Percentiles rank a stretch among this genome's conserved stretches.
phyloP scores from a whole-genome alignment of 1,284 basidiomycete genomes.

The Moniliella sp. region DNA sequence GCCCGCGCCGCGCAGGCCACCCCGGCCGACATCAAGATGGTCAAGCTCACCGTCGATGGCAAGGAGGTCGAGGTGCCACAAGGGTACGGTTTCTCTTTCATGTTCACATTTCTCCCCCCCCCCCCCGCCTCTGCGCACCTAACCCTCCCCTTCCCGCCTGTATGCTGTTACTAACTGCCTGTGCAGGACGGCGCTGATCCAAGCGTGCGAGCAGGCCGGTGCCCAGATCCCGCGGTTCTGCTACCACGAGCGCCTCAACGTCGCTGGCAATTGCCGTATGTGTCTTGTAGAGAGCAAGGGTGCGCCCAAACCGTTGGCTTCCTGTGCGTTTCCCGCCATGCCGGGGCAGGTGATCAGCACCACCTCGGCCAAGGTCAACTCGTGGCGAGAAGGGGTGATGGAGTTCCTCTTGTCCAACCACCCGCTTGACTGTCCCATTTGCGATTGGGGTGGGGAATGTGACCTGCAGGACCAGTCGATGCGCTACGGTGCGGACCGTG shows the following conservation, averaged over 20 bases:
- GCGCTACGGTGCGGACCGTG: slow-evolving; percentile 91
- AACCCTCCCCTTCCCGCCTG: no score
- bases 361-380: slow-evolving; percentile 79
- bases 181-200: slow-evolving; percentile 52
- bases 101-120: no score
- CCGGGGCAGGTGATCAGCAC: slow-evolving; percentile 87
- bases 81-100: no score
- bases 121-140: no score
- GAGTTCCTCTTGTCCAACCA: slow-evolving; percentile 94
- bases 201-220: slow-evolving; percentile 50
- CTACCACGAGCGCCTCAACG: slow-evolving; percentile 57
- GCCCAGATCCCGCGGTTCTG: slow-evolving; percentile 47
- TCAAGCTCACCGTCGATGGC: no score
- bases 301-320: slow-evolving; percentile 61
- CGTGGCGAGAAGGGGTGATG: slow-evolving; percentile 79
- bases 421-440: slow-evolving; percentile 91
- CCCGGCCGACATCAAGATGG: no score
- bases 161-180: no score
- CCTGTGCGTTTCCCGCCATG: slow-evolving; percentile 87
- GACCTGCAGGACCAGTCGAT: slow-evolving; percentile 98
- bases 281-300: slow-evolving; percentile 85
- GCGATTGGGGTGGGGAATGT: slow-evolving; percentile 64
- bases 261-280: slow-evolving; percentile 37
- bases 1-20: no score
- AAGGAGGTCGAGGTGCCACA: no score